These are phyloP conservation scores for Yamadazyma pseudoaaseri DNA, from an alignment of 1,139 yeast genomes.

Conservation along the genomic window DNA sequence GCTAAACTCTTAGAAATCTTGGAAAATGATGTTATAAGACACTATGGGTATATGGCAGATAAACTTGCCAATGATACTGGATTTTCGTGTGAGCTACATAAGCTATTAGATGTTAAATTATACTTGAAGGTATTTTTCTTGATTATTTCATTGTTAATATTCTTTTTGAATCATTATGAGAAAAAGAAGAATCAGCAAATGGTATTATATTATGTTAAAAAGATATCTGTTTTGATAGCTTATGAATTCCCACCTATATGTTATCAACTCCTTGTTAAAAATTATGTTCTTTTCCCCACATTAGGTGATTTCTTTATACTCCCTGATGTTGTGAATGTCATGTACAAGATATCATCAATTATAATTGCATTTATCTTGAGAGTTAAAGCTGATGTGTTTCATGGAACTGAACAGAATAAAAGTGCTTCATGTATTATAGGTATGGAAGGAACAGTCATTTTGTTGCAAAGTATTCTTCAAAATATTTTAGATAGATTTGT, in stretches of 20 bases:
- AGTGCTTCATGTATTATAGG: slow-evolving; percentile 1
- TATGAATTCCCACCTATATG: slow-evolving; percentile 34
- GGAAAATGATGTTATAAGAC: slow-evolving; percentile 19
- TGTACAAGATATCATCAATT: slow-evolving; percentile 2
- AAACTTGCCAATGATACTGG: slow-evolving; percentile 1
- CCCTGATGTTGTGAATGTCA: slow-evolving; percentile 18
- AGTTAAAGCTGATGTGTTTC: slow-evolving; percentile 4
- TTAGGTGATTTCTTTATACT: slow-evolving; percentile 2
- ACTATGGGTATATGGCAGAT: slow-evolving; percentile 2
- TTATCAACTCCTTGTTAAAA: slow-evolving; percentile 17
- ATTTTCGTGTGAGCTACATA: slow-evolving; percentile 2
- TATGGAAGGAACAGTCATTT: background rate
- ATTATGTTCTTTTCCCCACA: background rate
- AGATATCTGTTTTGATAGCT: slow-evolving; percentile 23
- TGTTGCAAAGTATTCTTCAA: slow-evolving; percentile 19
- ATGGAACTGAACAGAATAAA: background rate
- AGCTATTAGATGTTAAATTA: slow-evolving; percentile 7
- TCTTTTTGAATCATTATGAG: slow-evolving; percentile 32
- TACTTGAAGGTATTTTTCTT: slow-evolving; percentile 19
- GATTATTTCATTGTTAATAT: slow-evolving; percentile 22
- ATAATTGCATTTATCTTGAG: slow-evolving; percentile 9
- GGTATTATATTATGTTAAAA: slow-evolving; percentile 29
- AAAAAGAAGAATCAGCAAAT: slow-evolving; percentile 19
- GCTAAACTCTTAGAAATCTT: slow-evolving; percentile 23
- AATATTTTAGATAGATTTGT: slow-evolving; percentile 24